A percentile compares a stretch with the other conserved stretches of the same genome.
phyloP scores from a whole-genome alignment of 768 basidiomycete species.

The Mycena floridula region DNA sequence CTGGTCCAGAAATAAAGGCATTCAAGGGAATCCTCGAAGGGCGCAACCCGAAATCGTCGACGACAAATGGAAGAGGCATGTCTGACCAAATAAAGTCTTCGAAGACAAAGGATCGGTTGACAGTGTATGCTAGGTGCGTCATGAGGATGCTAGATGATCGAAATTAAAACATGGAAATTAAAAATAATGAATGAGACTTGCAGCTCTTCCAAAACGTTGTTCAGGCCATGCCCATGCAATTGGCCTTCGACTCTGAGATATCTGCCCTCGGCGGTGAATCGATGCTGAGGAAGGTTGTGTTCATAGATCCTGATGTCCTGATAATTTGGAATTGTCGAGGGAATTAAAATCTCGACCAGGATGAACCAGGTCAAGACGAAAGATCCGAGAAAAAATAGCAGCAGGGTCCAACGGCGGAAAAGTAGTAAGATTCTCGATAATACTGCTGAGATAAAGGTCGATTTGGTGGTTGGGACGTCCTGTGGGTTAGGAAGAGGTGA shows the following conservation, averaged over 20 bases:
- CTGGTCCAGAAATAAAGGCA: slow-evolving; percentile 51
- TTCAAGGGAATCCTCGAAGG: slow-evolving; percentile 50
- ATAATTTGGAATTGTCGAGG: too few relatives aligned
- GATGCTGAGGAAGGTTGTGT: not conserved
- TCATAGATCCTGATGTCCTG: not conserved
- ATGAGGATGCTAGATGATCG: slow-evolving; percentile 33
- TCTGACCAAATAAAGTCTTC: slow-evolving; percentile 58
- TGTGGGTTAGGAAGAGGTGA: too few relatives aligned
- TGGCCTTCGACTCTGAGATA: not conserved
- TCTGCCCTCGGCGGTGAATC: not conserved
- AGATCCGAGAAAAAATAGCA: too few relatives aligned
- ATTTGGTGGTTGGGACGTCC: too few relatives aligned
- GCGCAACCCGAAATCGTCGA: slow-evolving; percentile 48
- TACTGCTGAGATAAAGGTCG: too few relatives aligned
- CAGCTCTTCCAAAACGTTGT: not conserved
- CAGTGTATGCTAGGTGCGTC: slow-evolving; percentile 43
- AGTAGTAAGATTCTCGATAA: too few relatives aligned
- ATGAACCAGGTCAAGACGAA: too few relatives aligned
- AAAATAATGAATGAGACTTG: not conserved
- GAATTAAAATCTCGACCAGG: too few relatives aligned
- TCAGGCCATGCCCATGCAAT: not conserved
- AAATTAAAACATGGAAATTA: not conserved
- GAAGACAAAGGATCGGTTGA: slow-evolving; percentile 54
- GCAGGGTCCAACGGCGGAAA: too few relatives aligned
- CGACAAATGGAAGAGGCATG: slow-evolving; percentile 42